Evolutionary conservation across 2,329 filamentous ascomycete species (phyloP), one percentile per base, ranked within the genome.

Genomic region (Sclerotinia glacialis): DNA sequence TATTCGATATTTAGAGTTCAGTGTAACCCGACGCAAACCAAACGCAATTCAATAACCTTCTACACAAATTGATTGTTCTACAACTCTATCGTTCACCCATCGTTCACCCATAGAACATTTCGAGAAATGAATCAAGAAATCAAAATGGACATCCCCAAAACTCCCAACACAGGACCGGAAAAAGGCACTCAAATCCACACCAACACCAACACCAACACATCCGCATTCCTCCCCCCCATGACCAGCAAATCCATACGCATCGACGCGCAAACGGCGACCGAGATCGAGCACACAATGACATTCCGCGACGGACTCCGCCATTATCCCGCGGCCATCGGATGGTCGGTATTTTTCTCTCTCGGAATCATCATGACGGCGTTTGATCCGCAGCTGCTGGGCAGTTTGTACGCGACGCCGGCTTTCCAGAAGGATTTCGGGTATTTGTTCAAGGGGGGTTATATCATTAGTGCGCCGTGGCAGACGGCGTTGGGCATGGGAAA

Each of bases 401-500:
- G 67, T 44, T 71, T 74, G 26, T 74, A 73, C 52, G 73, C 73
- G 2, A 62, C 69, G 5, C 72, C 72, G 8, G 71, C 71, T 1
- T 74, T 74, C 47, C 71, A 74, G 37, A 52, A 60, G 23, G 54
- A 67, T 44, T 73, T 70, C 42, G 72, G 72, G 0, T 67, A 67
- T 47, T 12, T 58, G 21, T 73, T 59, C 53, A 67, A 71, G n/a
- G 72, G 69, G 1, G 40, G 42, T 1, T 73, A 71, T 66, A 68
- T 68, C 5, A 70, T 74, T 37, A 69, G 68, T 52, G 72, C 73
- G 49, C 69, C 68, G 5, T 74, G 73, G 73, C 73, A 74, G 58
- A 71, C 69, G 16, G 72, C 66, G 23, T 58, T 74, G 4, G 72
- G 72, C 12, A 72, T 72, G 68, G 71, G 71, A 14, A 72, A 69